Evolutionary conservation across 2,329 filamentous ascomycete species (phyloP), one percentile per base, ranked within the genome.

Genomic region (Beauveria sp.): DNA sequence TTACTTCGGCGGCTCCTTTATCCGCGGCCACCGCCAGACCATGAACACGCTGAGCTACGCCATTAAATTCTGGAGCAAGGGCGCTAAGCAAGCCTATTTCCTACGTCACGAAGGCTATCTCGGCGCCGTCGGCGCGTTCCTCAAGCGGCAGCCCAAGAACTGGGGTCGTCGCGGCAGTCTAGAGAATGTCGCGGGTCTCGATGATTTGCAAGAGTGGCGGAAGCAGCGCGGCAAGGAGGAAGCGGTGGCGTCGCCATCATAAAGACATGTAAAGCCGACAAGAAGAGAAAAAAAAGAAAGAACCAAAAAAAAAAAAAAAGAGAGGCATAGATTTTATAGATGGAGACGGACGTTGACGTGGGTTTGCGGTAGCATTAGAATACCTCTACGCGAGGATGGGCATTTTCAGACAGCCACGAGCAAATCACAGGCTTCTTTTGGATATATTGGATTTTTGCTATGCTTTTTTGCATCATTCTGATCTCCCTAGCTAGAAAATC

Each of bases 41-140:
- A 99, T 99, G 85, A 96, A 98, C 74, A 98, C 95, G 0, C 80
- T 99, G 10, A 93, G 89, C 60, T 99, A 96, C 71, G 95, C 93
- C 71, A 97, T 99, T 76, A 91, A 91, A 68, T 99, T 98, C 77
- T 99, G 95, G 95, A 92, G 89, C 67, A 91, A 95, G 71, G 93
- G 93, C 47, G 82, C 87, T 70, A 97, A 96, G 75, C 91, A 97
- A 75, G 95, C 95, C 0, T 98, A 96, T 73, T 99, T 99, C 73
- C 73, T 99, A 63, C 83, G 95, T 6, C 95, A 99, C 70, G 95
- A 99, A 75, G 95, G 95, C 28, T 99, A 98, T 72, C 83, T 99
- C 1, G 95, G 95, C 10, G 86, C 92, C 22, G 95, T 98, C 0
- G 95, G 95, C 1, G 95, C 95, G 0, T 99, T 99, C 72, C 78